Base-by-base conservation (phyloP, 495 filamentous ascomycete genomes). In the Neurospora tetrasperma region DNA sequence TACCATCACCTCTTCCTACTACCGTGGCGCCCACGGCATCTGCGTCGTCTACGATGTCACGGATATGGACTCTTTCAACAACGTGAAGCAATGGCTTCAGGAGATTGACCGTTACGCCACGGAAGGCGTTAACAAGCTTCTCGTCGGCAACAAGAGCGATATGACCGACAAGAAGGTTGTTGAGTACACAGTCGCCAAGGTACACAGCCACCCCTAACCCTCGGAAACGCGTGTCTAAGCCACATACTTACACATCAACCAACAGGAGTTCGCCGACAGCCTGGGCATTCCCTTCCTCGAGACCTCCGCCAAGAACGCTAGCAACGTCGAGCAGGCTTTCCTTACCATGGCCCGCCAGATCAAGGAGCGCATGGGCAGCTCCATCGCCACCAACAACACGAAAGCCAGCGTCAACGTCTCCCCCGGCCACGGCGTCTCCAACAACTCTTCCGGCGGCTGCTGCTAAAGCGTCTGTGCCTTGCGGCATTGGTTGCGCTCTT, bases 141-240 rank as follows among this genome's bases (percentile, higher is more conserved):
- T 99, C 72, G 96, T 99, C 71, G 96, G 96, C 78, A 99, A 99
- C 90, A 99, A 99, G 91, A 96, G 93, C 83, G 96, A 99, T 92
- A 98, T 99, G 93, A 90, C 96, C 76, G 96, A 99, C 84, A 98
- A 99, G 91, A 99, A 98, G 86, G 96, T 98, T 11, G 96, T 99
- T 48, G 96, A 98, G 81, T 98, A 99, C 89, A 97, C 94, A 73
- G 96, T 98, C 75, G 96, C 96, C 70, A 99, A 99, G 93, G 96
- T 98, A 83, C 69, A 76, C 10, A n/a, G 16, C 62, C 18, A 54
- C 40, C 31, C 16, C 23, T 68, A 8, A 31, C 42, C 39, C 46
- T 69, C 10, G n/a, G n/a, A n/a, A n/a, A n/a, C n/a, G n/a, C n/a
- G 46, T 41, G 27, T 20, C 14, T 31, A 71, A 69, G 39, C 54